Base-by-base conservation (phyloP, 2,329 filamentous ascomycete species). In the Stachybotrys echinatus region DNA sequence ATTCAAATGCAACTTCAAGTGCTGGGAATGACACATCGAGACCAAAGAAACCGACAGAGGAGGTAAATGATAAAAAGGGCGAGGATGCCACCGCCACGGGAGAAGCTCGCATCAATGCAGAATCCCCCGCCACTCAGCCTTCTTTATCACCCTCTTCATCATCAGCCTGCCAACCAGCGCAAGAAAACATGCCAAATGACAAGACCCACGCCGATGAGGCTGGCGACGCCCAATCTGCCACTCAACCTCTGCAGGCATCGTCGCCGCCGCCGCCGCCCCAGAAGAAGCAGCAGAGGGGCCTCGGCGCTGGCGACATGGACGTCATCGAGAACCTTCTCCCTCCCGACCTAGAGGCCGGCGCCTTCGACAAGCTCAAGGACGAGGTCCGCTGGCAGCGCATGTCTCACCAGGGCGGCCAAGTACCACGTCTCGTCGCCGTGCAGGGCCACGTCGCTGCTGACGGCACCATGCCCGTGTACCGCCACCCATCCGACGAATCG, bases 331-430 rank as follows among this genome's bases (percentile, higher is more conserved):
- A 91, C 54, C 70, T 96, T 27, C 76, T 96, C 2, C 75, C 88
- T 2, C 62, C 68, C 1, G 62, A 72, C 6, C 60, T 87, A 1
- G 74, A 75, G 5, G 70, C 80, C 1, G 73, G 76, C 17, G 77
- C 87, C 6, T 96, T 96, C 64, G 76, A 84, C 19, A 77, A 76
- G 38, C 73, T 96, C 17, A 82, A 83, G 48, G 71, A 79, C 14
- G 92, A 97, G 65, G 84, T 96, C 1, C 74, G 79, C 56, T 99
- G 92, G 91, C 86, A 92, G 63, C 87, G 81, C 55, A 97, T 99
- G 94, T 86, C 85, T 42, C 94, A 97, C 59, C 87, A 92, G 56
- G 89, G 89, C 31, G 92, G 94, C 22, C 87, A 94, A 59, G 94
- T 97, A 0, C 94, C 94, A 42, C 84, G 94, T 37, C 80, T 96